Evolutionary conservation across 768 basidiomycete genomes (phyloP).

Genomic region (Russula emetica): DNA sequence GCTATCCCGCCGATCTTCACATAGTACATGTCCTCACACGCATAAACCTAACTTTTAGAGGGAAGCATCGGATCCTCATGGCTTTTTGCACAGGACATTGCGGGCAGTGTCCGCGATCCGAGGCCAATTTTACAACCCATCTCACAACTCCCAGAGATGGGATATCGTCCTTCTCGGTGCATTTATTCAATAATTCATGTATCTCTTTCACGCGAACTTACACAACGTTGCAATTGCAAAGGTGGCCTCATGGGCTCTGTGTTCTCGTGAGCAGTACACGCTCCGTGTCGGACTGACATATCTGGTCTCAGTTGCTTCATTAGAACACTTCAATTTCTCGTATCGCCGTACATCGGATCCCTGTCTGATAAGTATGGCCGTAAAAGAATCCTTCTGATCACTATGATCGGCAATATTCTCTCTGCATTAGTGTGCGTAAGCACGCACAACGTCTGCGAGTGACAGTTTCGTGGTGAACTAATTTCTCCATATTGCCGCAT

Average conservation of each 20-base stretch:
- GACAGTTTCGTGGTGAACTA: constrained; percentile 8
- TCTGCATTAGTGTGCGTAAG: constrained; percentile 75
- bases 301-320: constrained; percentile 1
- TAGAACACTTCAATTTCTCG: constrained; percentile 78
- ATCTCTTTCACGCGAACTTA: constrained; percentile 4
- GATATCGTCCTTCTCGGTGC: constrained; percentile 89
- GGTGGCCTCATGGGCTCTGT: constrained; percentile 90
- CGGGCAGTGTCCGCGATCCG: constrained; percentile 61
- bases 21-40: constrained; percentile 3
- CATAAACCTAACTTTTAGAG: constrained; percentile 40
- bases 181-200: constrained; percentile 22
- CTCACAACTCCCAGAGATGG: constrained; percentile 71
- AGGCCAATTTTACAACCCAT: constrained; percentile 56
- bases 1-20: constrained; percentile 4
- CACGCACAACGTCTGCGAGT: constrained; percentile 2
- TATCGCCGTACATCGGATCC: constrained; percentile 76
- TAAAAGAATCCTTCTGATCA: constrained; percentile 72
- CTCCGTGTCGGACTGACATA: not conserved
- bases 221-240: constrained; percentile 28
- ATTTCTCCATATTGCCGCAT: constrained; percentile 9
- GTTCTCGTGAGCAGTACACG: constrained; percentile 64
- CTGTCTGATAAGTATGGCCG: constrained; percentile 90
- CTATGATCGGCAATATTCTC: constrained; percentile 90
- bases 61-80: constrained; percentile 64
- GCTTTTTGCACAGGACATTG: constrained; percentile 72